Conservation (phyloP, 2,329 filamentous ascomycete genomes). For the Phyllosticta citribraziliensis region DNA sequence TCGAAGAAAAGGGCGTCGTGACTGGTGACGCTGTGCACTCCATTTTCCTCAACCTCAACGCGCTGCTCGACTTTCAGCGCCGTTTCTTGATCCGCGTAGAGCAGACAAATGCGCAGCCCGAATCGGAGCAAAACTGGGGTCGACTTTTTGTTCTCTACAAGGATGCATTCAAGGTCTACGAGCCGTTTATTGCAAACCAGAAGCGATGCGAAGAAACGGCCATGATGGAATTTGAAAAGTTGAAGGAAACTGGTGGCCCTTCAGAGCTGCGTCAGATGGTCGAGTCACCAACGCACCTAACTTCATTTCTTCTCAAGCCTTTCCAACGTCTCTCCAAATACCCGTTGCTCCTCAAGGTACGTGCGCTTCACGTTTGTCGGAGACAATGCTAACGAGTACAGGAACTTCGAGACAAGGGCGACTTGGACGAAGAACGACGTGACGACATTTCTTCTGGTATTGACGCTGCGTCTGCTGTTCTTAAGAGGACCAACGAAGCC, state of each 20-base stretch:
- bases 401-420: slow-evolving; percentile 80
- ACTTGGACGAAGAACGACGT: slow-evolving; percentile 58
- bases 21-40: slow-evolving; percentile 85
- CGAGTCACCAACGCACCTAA: slow-evolving; percentile 75
- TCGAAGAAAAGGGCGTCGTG: slow-evolving; percentile 80
- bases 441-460: slow-evolving; percentile 68
- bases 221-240: slow-evolving; percentile 76
- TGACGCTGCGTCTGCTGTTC: slow-evolving; percentile 68
- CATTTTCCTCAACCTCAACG: slow-evolving; percentile 94
- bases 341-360: slow-evolving; percentile 74
- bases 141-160: slow-evolving; percentile 77
- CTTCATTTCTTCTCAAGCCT: slow-evolving; percentile 89
- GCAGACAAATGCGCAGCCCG: slow-evolving; percentile 78
- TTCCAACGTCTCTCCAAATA: slow-evolving; percentile 96
- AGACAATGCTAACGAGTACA: slow-evolving; percentile 25
- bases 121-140: slow-evolving; percentile 82
- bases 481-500: slow-evolving; percentile 80
- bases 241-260: slow-evolving; percentile 61
- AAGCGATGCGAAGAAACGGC: slow-evolving; percentile 81
- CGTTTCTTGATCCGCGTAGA: slow-evolving; percentile 92
- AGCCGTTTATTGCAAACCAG: slow-evolving; percentile 96
- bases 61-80: slow-evolving; percentile 88
- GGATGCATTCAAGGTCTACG: slow-evolving; percentile 83
- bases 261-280: slow-evolving; percentile 59
- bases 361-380: slow-evolving; percentile 13